Percentiles rank a stretch among this genome's conserved stretches.
Evolutionary conservation across 306 rosid species (phyloP).

Genomic region (Lagenaria siceraria): DNA sequence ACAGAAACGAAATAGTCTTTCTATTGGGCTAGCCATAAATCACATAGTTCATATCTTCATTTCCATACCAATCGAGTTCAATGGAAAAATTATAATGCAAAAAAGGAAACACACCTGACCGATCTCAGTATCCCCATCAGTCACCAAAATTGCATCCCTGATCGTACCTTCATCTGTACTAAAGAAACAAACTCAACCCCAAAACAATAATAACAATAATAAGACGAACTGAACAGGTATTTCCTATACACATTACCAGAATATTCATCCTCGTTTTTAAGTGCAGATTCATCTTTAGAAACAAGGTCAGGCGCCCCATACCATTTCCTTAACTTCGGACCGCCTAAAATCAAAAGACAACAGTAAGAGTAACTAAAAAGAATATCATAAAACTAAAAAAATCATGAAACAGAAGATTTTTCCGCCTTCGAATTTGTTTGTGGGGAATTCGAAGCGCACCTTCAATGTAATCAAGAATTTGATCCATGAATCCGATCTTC

Average conservation of each 20-base stretch:
- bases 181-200: slow-evolving; percentile 2
- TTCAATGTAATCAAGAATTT: slow-evolving; percentile 89
- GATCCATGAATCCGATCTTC: slow-evolving; percentile 61
- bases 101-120: slow-evolving; percentile 75
- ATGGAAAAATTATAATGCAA: background rate
- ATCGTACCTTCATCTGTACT: slow-evolving; percentile 40
- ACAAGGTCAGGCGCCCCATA: slow-evolving; percentile 82
- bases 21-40: background rate
- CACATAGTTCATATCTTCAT: background rate
- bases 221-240: background rate
- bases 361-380: background rate
- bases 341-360: slow-evolving; percentile 24
- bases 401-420: background rate
- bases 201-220: background rate
- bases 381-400: background rate
- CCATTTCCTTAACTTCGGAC: slow-evolving; percentile 92
- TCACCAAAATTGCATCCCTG: slow-evolving; percentile 73
- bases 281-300: slow-evolving; percentile 42
- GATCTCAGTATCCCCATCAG: slow-evolving; percentile 82
- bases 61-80: background rate
- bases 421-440: too few relatives aligned
- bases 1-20: background rate
- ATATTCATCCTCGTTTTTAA: slow-evolving; percentile 37
- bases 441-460: slow-evolving; percentile 19
- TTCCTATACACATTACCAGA: slow-evolving; percentile 26